phyloP scores from a whole-genome alignment of 306 rosid genomes.

The Ziziphus jujuba region DNA sequence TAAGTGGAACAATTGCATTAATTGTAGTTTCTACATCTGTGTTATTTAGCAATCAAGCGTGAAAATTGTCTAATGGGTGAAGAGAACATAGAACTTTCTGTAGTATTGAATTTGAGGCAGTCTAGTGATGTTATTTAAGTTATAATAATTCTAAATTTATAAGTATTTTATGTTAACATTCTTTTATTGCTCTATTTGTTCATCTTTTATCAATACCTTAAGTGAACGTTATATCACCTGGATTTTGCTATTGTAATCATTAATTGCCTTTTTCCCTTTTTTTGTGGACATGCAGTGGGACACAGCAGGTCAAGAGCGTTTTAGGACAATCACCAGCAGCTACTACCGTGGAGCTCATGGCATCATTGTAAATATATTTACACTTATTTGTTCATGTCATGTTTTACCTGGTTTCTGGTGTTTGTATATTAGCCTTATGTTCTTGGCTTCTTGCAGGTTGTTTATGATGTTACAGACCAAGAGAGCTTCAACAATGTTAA shows the following conservation, averaged over 20 bases:
- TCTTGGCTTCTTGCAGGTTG: conserved; percentile 36
- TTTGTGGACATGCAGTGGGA: conserved; percentile 74
- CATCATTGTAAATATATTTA: conserved; percentile 67
- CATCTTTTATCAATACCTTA: neutral
- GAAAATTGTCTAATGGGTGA: no score
- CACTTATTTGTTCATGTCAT: neutral
- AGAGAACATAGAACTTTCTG: no score
- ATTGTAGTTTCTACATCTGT: no score
- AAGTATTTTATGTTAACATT: no score
- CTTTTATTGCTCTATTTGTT: neutral
- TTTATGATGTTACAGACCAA: conserved; percentile 56
- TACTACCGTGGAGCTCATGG: conserved; percentile 99
- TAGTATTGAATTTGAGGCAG: no score
- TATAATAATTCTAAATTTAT: no score
- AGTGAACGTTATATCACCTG: neutral
- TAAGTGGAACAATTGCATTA: conserved; percentile 34
- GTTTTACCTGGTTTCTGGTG: neutral
- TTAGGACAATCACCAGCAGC: conserved; percentile 98
- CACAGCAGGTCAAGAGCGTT: conserved; percentile 99
- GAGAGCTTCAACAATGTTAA: conserved; percentile 59
- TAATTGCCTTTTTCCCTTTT: conserved; percentile 20
- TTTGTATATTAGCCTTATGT: neutral
- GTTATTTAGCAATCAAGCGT: no score
- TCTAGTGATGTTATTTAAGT: no score
- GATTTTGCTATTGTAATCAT: neutral